phyloP scores from a whole-genome alignment of 2,329 filamentous ascomycete genomes.

The Lasiodiplodia sp. region DNA sequence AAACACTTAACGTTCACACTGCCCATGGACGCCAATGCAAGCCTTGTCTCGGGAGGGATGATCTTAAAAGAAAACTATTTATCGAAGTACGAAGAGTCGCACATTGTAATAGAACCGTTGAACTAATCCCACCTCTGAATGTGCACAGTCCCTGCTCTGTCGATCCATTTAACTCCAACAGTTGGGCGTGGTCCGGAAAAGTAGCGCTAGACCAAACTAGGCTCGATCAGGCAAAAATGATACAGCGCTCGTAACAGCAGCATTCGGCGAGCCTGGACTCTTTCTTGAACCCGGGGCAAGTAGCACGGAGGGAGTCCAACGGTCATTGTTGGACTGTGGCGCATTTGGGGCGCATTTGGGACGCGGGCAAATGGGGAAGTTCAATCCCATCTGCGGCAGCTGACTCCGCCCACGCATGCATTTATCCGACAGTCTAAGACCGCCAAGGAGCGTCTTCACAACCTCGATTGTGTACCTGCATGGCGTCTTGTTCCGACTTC shows the following conservation, averaged over 20 bases:
- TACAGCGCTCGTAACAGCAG: background rate
- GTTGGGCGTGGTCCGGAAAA: background rate
- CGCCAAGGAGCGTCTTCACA: background rate
- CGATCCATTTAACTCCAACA: background rate
- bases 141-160: too few species aligned
- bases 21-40: too few species aligned
- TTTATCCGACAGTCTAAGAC: background rate
- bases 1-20: too few species aligned
- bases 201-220: background rate
- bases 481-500: slow-evolving; percentile 6
- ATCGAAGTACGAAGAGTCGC: too few species aligned
- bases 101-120: too few species aligned
- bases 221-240: background rate
- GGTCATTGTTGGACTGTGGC: background rate
- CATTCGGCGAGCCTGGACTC: background rate
- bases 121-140: too few species aligned
- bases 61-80: too few species aligned
- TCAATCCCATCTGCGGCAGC: background rate
- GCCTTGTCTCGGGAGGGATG: too few species aligned
- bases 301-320: background rate
- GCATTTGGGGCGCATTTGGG: background rate
- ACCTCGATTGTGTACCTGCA: slow-evolving; percentile 7
- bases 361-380: background rate
- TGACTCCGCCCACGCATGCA: background rate
- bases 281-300: background rate